These are phyloP conservation scores for Dactylis glomerata DNA, from an alignment of 176 grass and related monocot genomes.

Conservation along the genomic window DNA sequence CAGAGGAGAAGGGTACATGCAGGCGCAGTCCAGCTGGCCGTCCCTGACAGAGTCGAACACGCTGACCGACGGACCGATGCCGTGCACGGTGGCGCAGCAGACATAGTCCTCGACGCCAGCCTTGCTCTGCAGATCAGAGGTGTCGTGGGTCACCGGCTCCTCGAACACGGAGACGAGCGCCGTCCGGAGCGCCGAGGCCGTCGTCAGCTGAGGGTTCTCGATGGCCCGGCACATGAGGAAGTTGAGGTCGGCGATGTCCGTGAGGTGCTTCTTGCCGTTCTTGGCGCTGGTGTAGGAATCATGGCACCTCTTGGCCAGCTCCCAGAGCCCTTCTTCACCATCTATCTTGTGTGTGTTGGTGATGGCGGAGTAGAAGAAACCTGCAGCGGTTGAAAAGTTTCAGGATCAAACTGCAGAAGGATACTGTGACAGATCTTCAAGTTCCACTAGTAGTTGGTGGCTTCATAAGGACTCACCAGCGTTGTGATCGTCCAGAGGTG, in stretches of 20 bases:
- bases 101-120: slow-evolving; percentile 68
- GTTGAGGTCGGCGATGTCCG: slow-evolving; percentile 75
- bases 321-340: slow-evolving; percentile 72
- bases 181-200: slow-evolving; percentile 55
- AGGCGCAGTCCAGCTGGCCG: slow-evolving; percentile 54
- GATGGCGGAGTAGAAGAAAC: slow-evolving; percentile 82
- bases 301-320: slow-evolving; percentile 75
- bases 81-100: slow-evolving; percentile 64
- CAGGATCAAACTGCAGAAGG: background rate
- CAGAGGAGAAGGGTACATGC: slow-evolving; percentile 74
- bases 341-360: slow-evolving; percentile 65
- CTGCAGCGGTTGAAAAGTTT: slow-evolving; percentile 15
- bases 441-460: background rate
- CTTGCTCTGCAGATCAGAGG: slow-evolving; percentile 31
- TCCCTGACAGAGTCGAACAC: slow-evolving; percentile 76
- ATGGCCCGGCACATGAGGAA: slow-evolving; percentile 83
- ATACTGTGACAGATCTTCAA: background rate
- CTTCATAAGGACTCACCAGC: slow-evolving; percentile 53
- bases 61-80: slow-evolving; percentile 64
- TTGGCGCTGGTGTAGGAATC: slow-evolving; percentile 51
- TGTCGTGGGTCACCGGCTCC: slow-evolving; percentile 44
- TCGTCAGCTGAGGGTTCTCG: slow-evolving; percentile 75
- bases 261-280: slow-evolving; percentile 79
- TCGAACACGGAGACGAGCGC: slow-evolving; percentile 80
- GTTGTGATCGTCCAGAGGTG: slow-evolving; percentile 53